A percentile compares a stretch with the other conserved stretches of the same genome.
phyloP scores from a whole-genome alignment of 2,329 filamentous ascomycete species.

The Pseudocercospora musae region DNA sequence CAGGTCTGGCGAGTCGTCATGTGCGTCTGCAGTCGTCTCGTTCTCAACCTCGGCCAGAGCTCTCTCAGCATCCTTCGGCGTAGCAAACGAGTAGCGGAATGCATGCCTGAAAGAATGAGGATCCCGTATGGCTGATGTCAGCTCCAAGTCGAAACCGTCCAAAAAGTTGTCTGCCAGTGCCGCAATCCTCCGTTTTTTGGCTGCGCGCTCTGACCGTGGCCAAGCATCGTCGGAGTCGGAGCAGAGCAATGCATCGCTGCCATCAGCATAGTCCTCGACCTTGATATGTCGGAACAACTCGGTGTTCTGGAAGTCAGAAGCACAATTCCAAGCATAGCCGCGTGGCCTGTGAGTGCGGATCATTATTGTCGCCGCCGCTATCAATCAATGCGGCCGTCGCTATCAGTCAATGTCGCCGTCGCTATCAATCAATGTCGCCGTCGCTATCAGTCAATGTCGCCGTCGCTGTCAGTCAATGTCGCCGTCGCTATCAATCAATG shows the following conservation, averaged over 20 bases:
- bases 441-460: too few relatives aligned
- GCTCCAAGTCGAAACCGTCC: slow-evolving; percentile 52
- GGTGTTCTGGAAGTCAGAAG: slow-evolving; percentile 32
- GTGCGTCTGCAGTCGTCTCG: not conserved
- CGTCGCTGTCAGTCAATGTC: too few relatives aligned
- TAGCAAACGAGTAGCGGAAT: slow-evolving; percentile 11
- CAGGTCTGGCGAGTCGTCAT: slow-evolving; percentile 17
- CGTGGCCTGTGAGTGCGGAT: slow-evolving; percentile 31
- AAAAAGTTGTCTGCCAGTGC: slow-evolving; percentile 58
- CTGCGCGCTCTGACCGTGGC: slow-evolving; percentile 47
- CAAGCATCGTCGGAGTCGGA: slow-evolving; percentile 58
- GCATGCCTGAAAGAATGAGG: slow-evolving; percentile 19
- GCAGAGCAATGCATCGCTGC: slow-evolving; percentile 45
- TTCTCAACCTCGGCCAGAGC: slow-evolving; percentile 1
- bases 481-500: too few relatives aligned
- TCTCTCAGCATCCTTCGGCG: slow-evolving; percentile 59
- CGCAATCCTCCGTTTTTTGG: slow-evolving; percentile 58
- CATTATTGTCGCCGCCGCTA: too few relatives aligned
- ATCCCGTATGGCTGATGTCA: slow-evolving; percentile 54
- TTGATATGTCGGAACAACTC: slow-evolving; percentile 27
- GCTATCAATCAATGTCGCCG: not conserved
- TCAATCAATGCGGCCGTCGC: too few relatives aligned
- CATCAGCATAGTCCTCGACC: slow-evolving; percentile 22
- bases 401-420: too few relatives aligned
- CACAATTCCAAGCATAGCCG: slow-evolving; percentile 31